Conservation (phyloP, 257 asterid species). For the Schizonepeta tenuifolia region DNA sequence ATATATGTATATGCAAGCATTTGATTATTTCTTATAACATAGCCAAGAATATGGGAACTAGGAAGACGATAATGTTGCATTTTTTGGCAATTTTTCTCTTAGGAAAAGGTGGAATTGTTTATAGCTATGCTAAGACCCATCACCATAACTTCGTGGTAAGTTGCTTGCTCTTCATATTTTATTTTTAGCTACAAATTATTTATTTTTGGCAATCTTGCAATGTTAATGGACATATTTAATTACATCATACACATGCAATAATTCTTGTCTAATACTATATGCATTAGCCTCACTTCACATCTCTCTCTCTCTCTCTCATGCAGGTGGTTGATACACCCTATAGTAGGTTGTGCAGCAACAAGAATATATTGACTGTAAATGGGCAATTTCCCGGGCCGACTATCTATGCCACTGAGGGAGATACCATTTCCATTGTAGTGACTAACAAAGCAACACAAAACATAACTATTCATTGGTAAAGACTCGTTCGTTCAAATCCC, state of each 20-base stretch:
- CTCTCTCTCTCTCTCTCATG: background rate
- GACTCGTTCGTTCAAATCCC: background rate
- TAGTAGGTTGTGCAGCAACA: conserved; percentile 45
- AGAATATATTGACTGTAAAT: conserved; percentile 55
- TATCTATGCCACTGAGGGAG: conserved; percentile 42
- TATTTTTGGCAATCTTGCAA: background rate
- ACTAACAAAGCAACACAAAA: conserved; percentile 41
- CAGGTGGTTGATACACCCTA: conserved; percentile 45
- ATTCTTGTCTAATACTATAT: background rate
- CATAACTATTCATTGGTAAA: conserved; percentile 57
- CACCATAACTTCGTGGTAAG: conserved; percentile 39
- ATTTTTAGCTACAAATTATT: background rate
- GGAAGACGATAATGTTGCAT: conserved; percentile 15
- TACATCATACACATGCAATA: background rate
- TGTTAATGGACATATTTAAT: no score
- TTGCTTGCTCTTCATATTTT: background rate
- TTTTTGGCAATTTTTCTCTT: conserved; percentile 29
- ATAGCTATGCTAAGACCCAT: conserved; percentile 34
- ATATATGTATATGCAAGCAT: background rate
- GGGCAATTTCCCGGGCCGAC: conserved; percentile 65
- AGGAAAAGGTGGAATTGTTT: conserved; percentile 12
- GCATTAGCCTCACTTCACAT: no score
- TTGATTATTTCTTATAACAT: no score
- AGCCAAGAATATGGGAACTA: background rate
- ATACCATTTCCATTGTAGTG: conserved; percentile 39